Evolutionary conservation across 148 eudicot genomes (phyloP).

Genomic region (Tetragonia tetragonoides): DNA sequence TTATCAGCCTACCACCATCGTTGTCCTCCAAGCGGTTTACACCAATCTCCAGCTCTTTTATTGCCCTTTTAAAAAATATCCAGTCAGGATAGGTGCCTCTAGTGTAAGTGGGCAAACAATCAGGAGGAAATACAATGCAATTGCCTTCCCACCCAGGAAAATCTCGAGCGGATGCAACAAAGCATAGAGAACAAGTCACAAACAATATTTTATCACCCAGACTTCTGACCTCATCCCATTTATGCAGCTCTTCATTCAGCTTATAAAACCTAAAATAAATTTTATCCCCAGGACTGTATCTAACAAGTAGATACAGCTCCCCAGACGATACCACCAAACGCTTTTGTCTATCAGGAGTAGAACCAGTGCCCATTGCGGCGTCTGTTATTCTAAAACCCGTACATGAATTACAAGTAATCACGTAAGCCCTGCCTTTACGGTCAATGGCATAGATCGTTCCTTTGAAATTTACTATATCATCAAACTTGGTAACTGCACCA

Average conservation of each 20-base stretch:
- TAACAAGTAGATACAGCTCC: constrained; percentile 19
- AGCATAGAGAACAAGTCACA: constrained; percentile 21
- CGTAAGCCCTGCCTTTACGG: constrained; percentile 29
- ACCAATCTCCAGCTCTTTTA: constrained; percentile 13
- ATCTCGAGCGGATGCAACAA: constrained; percentile 14
- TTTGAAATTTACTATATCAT: constrained; percentile 18
- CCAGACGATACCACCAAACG: constrained; percentile 22
- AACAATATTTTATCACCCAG: constrained; percentile 22
- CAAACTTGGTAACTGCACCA: constrained; percentile 26
- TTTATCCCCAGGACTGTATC: constrained; percentile 8
- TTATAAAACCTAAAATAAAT: constrained; percentile 17
- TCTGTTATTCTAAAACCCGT: background rate
- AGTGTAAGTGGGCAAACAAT: constrained; percentile 17
- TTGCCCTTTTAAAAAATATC: constrained; percentile 14
- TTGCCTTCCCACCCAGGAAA: constrained; percentile 27
- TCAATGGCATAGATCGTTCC: constrained; percentile 20
- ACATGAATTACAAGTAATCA: background rate
- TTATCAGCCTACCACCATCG: background rate
- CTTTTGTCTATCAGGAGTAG: constrained; percentile 14
- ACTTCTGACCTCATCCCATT: constrained; percentile 20
- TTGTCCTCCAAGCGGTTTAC: background rate
- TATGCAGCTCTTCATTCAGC: constrained; percentile 15
- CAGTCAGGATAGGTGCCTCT: constrained; percentile 15
- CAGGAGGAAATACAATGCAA: constrained; percentile 20
- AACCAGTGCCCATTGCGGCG: background rate